Evolutionary conservation across 352 stramenopile species (phyloP), one percentile per base, ranked within the genome.

Genomic region (Phytophthora multivora): DNA sequence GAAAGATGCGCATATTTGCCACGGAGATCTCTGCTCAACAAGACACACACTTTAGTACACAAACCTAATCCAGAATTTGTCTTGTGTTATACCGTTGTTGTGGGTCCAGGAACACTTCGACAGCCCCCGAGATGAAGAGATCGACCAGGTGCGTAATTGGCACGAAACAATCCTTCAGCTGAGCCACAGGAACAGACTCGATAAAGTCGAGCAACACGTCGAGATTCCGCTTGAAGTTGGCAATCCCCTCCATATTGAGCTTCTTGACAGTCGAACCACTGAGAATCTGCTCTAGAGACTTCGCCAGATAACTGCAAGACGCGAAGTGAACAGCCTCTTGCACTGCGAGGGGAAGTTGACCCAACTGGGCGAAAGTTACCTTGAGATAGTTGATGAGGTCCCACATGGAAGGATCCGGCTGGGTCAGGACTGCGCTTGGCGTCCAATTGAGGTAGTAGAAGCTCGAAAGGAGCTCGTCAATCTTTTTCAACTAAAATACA

Each of bases 361-460:
- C 57, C 4, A 93, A 55, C 45, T 91, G 81, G 3, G 80, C 72
- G 39, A 93, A 91, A 8, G 85, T 90, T 3, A 90, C 81, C 54
- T 86, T 86, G n/a, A 93, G 76, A 52, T 93, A 91, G 63, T 88
- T 91, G 71, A 93, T 91, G 12, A 91, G 66, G 53, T 93, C 85
- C 79, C 81, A 91, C 82, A 93, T 90, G 38, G 75, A 81, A 49
- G 83, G 83, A 54, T 93, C 79, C 1, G 85, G 80, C 41, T 91
- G 81, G 0, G 80, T 73, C 7, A 83, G 75, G 5, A 82, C 62
- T 12, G 85, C 72, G 9, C 64, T 73, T 5, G 85, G 79, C 2
- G 70, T 79, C 85, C 85, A 93, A 53, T 93, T 88, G 41, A 91
- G 71, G 57, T 86, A 91, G 61, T 90, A 89, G 43, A 91, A 89